phyloP scores from a whole-genome alignment of 495 filamentous ascomycete species.

The Podospora fimiseda region DNA sequence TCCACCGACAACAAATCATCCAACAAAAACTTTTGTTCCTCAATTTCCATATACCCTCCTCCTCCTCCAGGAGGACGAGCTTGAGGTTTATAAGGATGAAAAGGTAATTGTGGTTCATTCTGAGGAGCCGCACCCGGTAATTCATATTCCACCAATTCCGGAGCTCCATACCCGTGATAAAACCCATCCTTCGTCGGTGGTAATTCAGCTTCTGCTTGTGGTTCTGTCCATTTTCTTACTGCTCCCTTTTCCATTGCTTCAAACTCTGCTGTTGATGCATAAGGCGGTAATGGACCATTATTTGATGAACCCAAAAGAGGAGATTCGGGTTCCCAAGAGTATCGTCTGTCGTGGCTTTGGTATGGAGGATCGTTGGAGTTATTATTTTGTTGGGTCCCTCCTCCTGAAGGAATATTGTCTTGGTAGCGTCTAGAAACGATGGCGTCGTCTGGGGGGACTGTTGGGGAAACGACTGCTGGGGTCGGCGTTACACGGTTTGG shows the following conservation, averaged over 20 bases:
- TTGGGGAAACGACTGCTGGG: conserved; percentile 20
- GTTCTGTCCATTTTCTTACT: conserved; percentile 24
- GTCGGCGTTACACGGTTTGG: conserved; percentile 30
- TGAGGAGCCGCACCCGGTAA: conserved; percentile 21
- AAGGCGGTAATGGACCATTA: conserved; percentile 26
- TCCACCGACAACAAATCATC: conserved; percentile 18
- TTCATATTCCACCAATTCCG: conserved; percentile 24
- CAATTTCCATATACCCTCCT: conserved; percentile 16
- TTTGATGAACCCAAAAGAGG: conserved; percentile 10
- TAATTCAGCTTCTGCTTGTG: conserved; percentile 25
- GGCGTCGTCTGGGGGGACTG: conserved; percentile 25
- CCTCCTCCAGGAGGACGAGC: neutral
- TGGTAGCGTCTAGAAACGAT: conserved; percentile 16
- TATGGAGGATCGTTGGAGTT: conserved; percentile 4
- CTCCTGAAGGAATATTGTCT: neutral
- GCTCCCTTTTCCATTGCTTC: conserved; percentile 29
- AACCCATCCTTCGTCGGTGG: conserved; percentile 34
- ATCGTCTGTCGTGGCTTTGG: conserved; percentile 12
- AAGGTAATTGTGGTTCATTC: conserved; percentile 21
- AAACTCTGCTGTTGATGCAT: conserved; percentile 25
- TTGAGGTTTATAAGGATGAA: conserved; percentile 13
- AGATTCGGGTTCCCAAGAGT: conserved; percentile 19
- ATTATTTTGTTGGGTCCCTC: neutral
- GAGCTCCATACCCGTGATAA: conserved; percentile 16
- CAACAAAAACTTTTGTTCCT: conserved; percentile 30